Percentiles rank a stretch among this genome's conserved stretches.
Conservation (phyloP, 306 rosid species). For the Trifolium dubium region DNA sequence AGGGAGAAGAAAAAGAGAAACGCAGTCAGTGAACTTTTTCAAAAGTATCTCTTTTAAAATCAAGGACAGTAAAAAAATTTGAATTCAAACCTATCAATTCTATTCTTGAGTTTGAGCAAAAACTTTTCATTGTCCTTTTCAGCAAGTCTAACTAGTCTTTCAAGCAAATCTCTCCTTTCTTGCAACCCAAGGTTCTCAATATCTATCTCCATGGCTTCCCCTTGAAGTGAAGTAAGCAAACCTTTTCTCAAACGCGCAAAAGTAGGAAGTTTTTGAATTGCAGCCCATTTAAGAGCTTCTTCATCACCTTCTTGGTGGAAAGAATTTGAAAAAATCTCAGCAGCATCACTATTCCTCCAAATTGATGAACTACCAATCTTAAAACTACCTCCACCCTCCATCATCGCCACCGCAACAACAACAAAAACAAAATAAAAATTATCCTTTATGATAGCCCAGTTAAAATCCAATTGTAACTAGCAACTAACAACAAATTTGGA, state of each 20-base stretch:
- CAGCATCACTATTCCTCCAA: slow-evolving; percentile 50
- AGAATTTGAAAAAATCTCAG: slow-evolving; percentile 49
- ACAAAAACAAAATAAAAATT: neutral
- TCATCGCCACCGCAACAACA: neutral
- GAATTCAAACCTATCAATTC: slow-evolving; percentile 53
- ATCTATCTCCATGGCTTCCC: slow-evolving; percentile 67
- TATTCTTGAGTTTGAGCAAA: slow-evolving; percentile 68
- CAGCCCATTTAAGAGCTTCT: slow-evolving; percentile 60
- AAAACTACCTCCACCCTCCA: slow-evolving; percentile 49
- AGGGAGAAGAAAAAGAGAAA: slow-evolving; percentile 10
- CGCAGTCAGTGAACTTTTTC: neutral
- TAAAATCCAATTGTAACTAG: neutral
- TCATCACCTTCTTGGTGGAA: slow-evolving; percentile 49
- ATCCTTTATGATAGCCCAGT: neutral
- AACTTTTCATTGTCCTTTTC: slow-evolving; percentile 86
- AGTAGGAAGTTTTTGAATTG: slow-evolving; percentile 52
- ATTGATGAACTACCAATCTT: slow-evolving; percentile 49
- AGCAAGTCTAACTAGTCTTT: slow-evolving; percentile 68
- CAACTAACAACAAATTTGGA: neutral
- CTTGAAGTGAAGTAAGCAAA: slow-evolving; percentile 49
- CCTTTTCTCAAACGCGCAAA: slow-evolving; percentile 52
- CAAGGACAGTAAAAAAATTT: neutral
- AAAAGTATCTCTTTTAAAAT: neutral
- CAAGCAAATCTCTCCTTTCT: slow-evolving; percentile 65
- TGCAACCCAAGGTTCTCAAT: slow-evolving; percentile 64